phyloP scores from a whole-genome alignment of 768 basidiomycete species.

The Tylopilus subfusipes region DNA sequence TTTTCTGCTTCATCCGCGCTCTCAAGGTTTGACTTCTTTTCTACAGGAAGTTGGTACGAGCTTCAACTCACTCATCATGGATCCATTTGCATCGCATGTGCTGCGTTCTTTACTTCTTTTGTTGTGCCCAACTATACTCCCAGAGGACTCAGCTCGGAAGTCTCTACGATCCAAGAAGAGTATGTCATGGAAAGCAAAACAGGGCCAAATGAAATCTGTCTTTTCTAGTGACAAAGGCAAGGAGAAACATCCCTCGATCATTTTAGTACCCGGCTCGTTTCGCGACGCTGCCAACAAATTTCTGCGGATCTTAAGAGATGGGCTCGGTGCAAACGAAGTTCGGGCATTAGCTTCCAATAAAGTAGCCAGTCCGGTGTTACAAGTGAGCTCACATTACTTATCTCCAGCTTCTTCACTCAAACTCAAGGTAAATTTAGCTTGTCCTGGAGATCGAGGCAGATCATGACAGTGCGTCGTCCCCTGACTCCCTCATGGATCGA shows the following conservation, averaged over 20 bases:
- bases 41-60: slow-evolving; percentile 66
- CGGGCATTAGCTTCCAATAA: slow-evolving; percentile 72
- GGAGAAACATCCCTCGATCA: slow-evolving; percentile 25
- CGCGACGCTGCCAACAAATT: slow-evolving; percentile 39
- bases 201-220: slow-evolving; percentile 78
- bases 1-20: slow-evolving; percentile 5
- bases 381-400: slow-evolving; percentile 42
- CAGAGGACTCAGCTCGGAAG: slow-evolving; percentile 36
- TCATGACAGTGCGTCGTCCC: slow-evolving; percentile 50
- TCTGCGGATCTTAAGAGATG: slow-evolving; percentile 50
- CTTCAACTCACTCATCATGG: slow-evolving; percentile 65
- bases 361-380: slow-evolving; percentile 72
- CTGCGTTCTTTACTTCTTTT: slow-evolving; percentile 75
- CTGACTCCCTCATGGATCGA: slow-evolving; percentile 77
- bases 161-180: slow-evolving; percentile 82
- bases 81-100: slow-evolving; percentile 91
- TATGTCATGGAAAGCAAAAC: slow-evolving; percentile 74
- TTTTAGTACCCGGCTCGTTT: slow-evolving; percentile 47
- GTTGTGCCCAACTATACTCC: slow-evolving; percentile 58
- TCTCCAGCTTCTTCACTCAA: slow-evolving; percentile 6
- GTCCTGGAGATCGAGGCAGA: slow-evolving; percentile 80
- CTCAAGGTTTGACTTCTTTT: slow-evolving; percentile 8
- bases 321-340: slow-evolving; percentile 66
- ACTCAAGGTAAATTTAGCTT: slow-evolving; percentile 46
- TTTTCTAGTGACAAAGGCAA: slow-evolving; percentile 49